Percentiles rank a stretch among this genome's conserved stretches.
These are phyloP conservation scores for Excoecaria agallocha DNA, from an alignment of 345 rosid species.

Conservation along the genomic window DNA sequence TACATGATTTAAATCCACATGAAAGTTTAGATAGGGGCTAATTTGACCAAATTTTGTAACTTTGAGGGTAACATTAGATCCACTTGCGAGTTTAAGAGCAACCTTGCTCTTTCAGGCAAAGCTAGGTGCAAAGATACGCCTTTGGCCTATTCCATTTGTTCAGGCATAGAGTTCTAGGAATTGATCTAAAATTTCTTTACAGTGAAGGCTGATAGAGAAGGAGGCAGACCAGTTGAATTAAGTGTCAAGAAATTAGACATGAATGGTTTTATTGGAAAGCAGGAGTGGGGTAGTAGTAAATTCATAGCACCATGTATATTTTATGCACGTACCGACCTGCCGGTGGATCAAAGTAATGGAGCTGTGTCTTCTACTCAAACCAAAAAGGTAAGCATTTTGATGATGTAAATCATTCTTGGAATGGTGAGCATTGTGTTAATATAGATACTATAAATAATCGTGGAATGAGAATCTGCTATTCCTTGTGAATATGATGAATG, in stretches of 20 bases:
- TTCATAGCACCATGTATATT: slow-evolving; percentile 75
- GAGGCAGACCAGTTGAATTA: slow-evolving; percentile 69
- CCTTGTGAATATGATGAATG: not conserved
- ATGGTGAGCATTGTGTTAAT: too few relatives aligned
- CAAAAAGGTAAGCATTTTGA: slow-evolving; percentile 34
- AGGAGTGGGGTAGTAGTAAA: slow-evolving; percentile 54
- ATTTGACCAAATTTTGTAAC: too few relatives aligned
- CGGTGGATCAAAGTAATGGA: slow-evolving; percentile 41
- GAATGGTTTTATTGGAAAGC: slow-evolving; percentile 57
- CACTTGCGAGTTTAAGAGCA: too few relatives aligned
- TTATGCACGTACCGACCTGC: slow-evolving; percentile 43
- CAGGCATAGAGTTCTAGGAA: not conserved
- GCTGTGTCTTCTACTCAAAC: slow-evolving; percentile 36
- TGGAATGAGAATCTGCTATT: not conserved
- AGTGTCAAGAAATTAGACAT: slow-evolving; percentile 44
- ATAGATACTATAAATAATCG: not conserved
- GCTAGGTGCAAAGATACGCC: too few relatives aligned
- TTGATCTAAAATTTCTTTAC: slow-evolving; percentile 24
- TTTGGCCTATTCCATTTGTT: not conserved
- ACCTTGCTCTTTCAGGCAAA: too few relatives aligned
- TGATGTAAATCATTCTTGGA: not conserved
- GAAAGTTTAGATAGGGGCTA: too few relatives aligned
- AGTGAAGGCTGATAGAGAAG: slow-evolving; percentile 83
- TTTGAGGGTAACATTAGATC: too few relatives aligned
- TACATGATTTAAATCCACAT: too few relatives aligned